These are phyloP conservation scores for Podospora tetraspora DNA, from an alignment of 495 filamentous ascomycete genomes.

Conservation along the genomic window DNA sequence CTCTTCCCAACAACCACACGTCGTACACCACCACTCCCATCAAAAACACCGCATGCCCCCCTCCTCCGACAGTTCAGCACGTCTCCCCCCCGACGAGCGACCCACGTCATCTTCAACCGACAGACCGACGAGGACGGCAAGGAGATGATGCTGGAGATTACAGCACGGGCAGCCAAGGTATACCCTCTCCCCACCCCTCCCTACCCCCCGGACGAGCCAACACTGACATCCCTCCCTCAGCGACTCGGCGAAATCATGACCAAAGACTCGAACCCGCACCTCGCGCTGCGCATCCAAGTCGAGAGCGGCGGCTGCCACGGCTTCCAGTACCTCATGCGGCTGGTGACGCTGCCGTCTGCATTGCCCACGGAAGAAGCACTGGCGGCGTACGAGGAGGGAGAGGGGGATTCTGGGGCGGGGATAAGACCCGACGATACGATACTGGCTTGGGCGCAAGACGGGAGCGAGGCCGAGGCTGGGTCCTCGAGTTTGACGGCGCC, in stretches of 20 bases:
- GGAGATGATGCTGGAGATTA: slow-evolving; percentile 72
- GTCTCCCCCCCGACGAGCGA: slow-evolving; percentile 28
- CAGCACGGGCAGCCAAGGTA: slow-evolving; percentile 74
- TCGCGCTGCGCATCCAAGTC: slow-evolving; percentile 84
- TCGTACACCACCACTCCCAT: background rate
- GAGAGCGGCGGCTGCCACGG: slow-evolving; percentile 93
- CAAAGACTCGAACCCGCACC: slow-evolving; percentile 71
- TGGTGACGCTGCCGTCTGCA: slow-evolving; percentile 54
- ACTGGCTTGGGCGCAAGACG: slow-evolving; percentile 34
- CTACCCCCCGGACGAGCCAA: background rate
- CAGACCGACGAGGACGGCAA: slow-evolving; percentile 73
- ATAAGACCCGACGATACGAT: slow-evolving; percentile 70
- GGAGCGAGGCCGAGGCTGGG: slow-evolving; percentile 1
- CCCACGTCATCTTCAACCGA: slow-evolving; percentile 54
- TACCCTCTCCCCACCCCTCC: background rate
- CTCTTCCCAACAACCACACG: background rate
- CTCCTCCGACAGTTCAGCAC: slow-evolving; percentile 27
- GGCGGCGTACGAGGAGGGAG: background rate
- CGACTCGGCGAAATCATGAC: slow-evolving; percentile 67
- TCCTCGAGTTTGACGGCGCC: slow-evolving; percentile 39
- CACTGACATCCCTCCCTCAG: slow-evolving; percentile 21
- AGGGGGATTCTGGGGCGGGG: slow-evolving; percentile 21
- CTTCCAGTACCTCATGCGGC: slow-evolving; percentile 93
- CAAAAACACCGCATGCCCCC: background rate
- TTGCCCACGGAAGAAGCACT: slow-evolving; percentile 23